These are phyloP conservation scores for Logfia minima DNA, from an alignment of 129 eudicot species.

Conservation along the genomic window DNA sequence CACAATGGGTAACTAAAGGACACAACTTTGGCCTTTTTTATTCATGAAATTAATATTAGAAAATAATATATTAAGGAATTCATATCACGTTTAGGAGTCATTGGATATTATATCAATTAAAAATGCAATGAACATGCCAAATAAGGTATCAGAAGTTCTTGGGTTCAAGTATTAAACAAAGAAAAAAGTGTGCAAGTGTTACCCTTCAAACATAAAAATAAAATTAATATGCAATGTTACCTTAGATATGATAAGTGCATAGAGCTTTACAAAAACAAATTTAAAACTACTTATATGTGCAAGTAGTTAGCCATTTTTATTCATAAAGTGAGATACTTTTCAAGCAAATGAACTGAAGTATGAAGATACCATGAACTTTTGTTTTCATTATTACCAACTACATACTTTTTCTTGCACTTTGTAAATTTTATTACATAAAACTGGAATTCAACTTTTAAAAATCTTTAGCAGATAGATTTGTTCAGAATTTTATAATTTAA, in stretches of 20 bases:
- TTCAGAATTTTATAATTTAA: constrained; percentile 7
- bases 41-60: background rate
- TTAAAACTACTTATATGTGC: background rate
- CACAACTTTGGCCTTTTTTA: background rate
- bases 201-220: background rate
- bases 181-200: background rate
- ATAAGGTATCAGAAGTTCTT: background rate
- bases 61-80: too few species aligned
- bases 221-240: too few species aligned
- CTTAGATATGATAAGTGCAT: too few species aligned
- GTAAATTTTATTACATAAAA: background rate
- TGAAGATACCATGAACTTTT: background rate
- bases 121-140: background rate
- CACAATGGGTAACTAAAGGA: constrained; percentile 26
- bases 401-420: background rate
- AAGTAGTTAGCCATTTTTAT: background rate
- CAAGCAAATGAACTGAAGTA: background rate
- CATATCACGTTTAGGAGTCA: background rate
- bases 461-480: background rate
- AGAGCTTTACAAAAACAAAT: background rate
- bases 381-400: background rate
- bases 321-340: background rate
- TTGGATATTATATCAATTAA: background rate
- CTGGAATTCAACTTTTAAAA: background rate
- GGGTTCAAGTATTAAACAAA: background rate